phyloP scores from a whole-genome alignment of 345 rosid species.

The Populus nigra region DNA sequence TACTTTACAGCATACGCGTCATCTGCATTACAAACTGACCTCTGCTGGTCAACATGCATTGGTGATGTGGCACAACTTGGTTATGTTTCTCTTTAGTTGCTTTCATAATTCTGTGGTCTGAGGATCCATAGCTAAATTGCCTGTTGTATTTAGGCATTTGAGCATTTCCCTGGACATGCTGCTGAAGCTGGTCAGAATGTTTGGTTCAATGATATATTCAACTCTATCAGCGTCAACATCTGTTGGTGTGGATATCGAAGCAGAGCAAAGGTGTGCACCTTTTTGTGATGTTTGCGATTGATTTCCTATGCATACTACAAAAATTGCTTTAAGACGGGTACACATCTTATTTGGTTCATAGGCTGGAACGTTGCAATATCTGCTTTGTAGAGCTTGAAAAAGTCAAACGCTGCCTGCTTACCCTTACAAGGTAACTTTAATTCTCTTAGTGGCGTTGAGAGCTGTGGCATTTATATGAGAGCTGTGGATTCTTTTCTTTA shows the following conservation, averaged over 20 bases:
- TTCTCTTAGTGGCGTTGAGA: constrained; percentile 11
- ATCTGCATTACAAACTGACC: too few relatives aligned
- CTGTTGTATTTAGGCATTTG: constrained; percentile 63
- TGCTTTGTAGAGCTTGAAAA: constrained; percentile 92
- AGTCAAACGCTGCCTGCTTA: constrained; percentile 60
- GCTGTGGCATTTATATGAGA: background rate
- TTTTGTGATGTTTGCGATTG: constrained; percentile 5
- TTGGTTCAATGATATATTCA: constrained; percentile 74
- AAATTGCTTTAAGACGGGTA: background rate
- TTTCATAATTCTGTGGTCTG: background rate
- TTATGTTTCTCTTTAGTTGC: background rate
- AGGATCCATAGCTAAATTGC: background rate
- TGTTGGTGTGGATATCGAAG: constrained; percentile 97
- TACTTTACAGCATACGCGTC: too few relatives aligned
- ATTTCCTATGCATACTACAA: background rate
- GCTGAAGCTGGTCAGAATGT: constrained; percentile 82
- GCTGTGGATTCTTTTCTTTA: background rate
- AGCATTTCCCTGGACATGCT: constrained; percentile 76
- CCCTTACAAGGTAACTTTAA: constrained; percentile 33
- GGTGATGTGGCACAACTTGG: too few relatives aligned
- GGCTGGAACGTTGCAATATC: constrained; percentile 78
- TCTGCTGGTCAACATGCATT: too few relatives aligned
- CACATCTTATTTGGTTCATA: constrained; percentile 21
- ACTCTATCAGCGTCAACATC: constrained; percentile 73
- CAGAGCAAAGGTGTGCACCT: constrained; percentile 74